Conservation (phyloP, 2,329 filamentous ascomycete genomes). For the Pezicula neosporulosa region DNA sequence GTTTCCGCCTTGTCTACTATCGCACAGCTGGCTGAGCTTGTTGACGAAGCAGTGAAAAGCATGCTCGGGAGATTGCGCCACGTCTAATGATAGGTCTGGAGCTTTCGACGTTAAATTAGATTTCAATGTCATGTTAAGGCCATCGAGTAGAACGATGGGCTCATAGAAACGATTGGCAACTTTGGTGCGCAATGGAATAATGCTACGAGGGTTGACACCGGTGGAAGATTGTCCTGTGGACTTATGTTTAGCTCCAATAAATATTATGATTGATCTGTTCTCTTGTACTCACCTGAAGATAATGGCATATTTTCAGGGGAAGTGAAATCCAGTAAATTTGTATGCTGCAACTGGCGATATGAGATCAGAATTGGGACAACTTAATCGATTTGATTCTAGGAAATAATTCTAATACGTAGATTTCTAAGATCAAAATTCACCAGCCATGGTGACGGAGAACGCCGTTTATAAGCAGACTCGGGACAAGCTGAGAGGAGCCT, state of each 20-base stretch:
- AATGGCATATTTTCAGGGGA: neutral
- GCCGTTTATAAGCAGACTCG: no score
- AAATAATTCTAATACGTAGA: no score
- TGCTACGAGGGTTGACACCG: neutral
- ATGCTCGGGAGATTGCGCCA: constrained; percentile 15
- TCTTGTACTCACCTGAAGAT: neutral
- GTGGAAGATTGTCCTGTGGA: neutral
- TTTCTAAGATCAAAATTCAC: no score
- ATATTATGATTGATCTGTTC: neutral
- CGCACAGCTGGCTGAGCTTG: constrained; percentile 29
- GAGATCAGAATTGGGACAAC: no score
- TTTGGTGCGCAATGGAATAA: neutral
- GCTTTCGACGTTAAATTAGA: neutral
- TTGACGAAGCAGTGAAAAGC: constrained; percentile 28
- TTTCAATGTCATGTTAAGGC: constrained; percentile 3
- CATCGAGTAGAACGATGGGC: constrained; percentile 6
- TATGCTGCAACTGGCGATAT: no score
- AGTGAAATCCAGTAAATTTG: neutral
- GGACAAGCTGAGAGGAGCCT: no score
- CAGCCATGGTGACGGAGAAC: no score
- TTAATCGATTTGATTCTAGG: no score
- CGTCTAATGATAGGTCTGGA: constrained; percentile 3
- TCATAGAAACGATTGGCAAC: constrained; percentile 9
- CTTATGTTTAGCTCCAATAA: neutral
- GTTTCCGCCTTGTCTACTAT: constrained; percentile 22